These are phyloP conservation scores for Fragaria vesca DNA, from an alignment of 306 rosid species.

Conservation along the genomic window DNA sequence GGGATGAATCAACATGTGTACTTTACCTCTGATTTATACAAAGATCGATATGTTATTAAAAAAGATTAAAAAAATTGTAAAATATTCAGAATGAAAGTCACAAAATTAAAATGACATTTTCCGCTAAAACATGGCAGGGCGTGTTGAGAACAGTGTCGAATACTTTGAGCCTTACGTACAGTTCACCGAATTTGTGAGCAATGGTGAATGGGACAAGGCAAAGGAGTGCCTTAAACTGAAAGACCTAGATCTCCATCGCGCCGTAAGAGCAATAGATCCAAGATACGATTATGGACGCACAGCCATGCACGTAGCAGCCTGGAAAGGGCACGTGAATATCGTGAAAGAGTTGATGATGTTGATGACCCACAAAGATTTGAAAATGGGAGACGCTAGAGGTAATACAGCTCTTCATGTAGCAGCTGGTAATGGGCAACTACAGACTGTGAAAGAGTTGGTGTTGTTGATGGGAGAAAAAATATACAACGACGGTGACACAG, in stretches of 20 bases:
- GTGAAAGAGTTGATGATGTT: neutral
- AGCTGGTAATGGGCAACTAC: neutral
- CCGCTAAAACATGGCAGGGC: neutral
- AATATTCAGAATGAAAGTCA: neutral
- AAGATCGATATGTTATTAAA: no score
- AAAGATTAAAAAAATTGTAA: no score
- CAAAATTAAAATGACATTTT: neutral
- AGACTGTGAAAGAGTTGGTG: neutral
- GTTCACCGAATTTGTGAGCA: neutral
- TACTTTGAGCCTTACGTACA: neutral
- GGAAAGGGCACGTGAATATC: neutral
- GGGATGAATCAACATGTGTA: no score
- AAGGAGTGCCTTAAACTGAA: neutral
- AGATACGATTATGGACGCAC: neutral
- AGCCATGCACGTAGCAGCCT: neutral
- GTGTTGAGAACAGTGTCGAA: neutral
- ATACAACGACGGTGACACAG: neutral
- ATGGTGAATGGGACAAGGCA: neutral
- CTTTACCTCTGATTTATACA: no score
- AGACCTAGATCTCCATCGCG: neutral
- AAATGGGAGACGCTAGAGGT: neutral
- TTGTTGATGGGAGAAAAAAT: neutral
- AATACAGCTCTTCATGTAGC: neutral
- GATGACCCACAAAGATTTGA: neutral
- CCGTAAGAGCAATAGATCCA: neutral